A percentile compares a stretch with the other conserved stretches of the same genome.
phyloP scores from a whole-genome alignment of 768 basidiomycete species.

The Tulasnella sp. region DNA sequence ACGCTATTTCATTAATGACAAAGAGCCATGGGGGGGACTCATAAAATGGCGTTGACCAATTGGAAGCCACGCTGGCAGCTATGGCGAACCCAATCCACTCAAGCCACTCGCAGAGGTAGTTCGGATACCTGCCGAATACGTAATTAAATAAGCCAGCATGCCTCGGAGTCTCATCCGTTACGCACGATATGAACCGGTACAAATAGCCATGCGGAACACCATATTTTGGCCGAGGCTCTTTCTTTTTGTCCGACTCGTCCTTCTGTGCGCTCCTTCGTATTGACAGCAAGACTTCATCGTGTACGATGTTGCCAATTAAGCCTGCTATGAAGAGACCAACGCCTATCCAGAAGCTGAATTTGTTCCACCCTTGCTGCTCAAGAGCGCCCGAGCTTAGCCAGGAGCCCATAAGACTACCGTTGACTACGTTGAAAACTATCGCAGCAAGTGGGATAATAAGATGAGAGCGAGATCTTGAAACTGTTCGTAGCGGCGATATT shows the following conservation, averaged over 20 bases:
- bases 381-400: conserved; percentile 57
- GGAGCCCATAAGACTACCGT: conserved; percentile 61
- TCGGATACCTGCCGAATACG: conserved; percentile 49
- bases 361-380: conserved; percentile 25
- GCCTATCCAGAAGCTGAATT: conserved; percentile 51
- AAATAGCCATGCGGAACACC: conserved; percentile 73
- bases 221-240: conserved; percentile 43
- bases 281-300: conserved; percentile 84
- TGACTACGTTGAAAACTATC: conserved; percentile 59
- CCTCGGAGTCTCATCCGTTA: not conserved
- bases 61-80: conserved; percentile 52
- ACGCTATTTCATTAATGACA: conserved; percentile 55
- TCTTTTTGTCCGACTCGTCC: conserved; percentile 30
- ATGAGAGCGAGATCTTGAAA: conserved; percentile 69
- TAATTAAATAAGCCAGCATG: not conserved
- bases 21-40: conserved; percentile 76
- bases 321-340: conserved; percentile 62
- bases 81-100: conserved; percentile 89
- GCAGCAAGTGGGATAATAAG: conserved; percentile 51
- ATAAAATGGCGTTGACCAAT: conserved; percentile 21
- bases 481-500: conserved; percentile 70
- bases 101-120: conserved; percentile 91
- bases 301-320: conserved; percentile 68
- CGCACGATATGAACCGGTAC: conserved; percentile 58
- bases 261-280: conserved; percentile 53